These are phyloP conservation scores for Mortierella antarctica DNA, from an alignment of 192 early-diverging fungal genomes.

Conservation along the genomic window DNA sequence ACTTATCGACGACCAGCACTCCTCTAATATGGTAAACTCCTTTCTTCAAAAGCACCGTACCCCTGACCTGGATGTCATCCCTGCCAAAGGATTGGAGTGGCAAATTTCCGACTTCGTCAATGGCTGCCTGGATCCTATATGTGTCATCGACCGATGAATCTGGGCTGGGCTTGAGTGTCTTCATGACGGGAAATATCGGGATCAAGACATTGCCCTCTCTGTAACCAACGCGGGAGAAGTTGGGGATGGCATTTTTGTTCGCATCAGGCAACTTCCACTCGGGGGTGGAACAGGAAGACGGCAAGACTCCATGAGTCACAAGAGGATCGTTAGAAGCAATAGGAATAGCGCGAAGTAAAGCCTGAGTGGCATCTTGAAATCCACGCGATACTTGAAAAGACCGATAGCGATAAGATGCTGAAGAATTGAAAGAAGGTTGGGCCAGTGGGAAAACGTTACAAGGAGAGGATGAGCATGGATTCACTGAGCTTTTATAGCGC, in stretches of 20 bases:
- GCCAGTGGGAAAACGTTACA: no score
- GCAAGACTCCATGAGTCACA: no score
- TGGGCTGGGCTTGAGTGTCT: constrained; percentile 31
- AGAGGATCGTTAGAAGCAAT: no score
- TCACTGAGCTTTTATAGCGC: no score
- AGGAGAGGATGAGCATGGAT: no score
- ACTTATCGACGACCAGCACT: constrained; percentile 29
- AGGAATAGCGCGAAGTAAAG: no score
- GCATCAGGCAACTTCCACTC: constrained; percentile 12
- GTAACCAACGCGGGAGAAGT: constrained; percentile 48
- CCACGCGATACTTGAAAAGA: no score
- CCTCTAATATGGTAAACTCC: constrained; percentile 40
- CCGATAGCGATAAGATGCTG: no score
- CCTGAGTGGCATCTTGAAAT: no score
- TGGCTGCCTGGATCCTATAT: constrained; percentile 30
- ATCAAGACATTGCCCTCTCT: constrained; percentile 43
- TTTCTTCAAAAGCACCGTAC: constrained; percentile 39
- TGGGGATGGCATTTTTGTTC: constrained; percentile 24
- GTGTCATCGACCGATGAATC: constrained; percentile 35
- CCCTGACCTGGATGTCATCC: constrained; percentile 39
- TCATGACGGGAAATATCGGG: constrained; percentile 35
- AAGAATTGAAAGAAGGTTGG: no score
- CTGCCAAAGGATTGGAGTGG: constrained; percentile 22
- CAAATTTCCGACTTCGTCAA: constrained; percentile 26
- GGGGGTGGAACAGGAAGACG: no score